A percentile compares a stretch with the other conserved stretches of the same genome.
Evolutionary conservation across 1,284 basidiomycete genomes (phyloP).

Genomic region (Termitomyces sp.): DNA sequence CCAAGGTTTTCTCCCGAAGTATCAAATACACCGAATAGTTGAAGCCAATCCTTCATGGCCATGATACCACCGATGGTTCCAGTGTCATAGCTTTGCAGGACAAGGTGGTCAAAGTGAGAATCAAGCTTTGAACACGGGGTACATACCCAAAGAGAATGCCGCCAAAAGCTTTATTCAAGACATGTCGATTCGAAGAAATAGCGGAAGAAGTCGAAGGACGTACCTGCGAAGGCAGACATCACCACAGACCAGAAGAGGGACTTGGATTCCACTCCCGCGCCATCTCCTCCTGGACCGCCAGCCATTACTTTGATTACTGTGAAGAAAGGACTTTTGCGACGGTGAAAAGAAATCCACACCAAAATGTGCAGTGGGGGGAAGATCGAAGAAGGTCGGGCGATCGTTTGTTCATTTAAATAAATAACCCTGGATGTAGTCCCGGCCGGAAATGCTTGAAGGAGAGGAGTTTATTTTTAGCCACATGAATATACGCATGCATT

Average conservation of each 20-base stretch:
- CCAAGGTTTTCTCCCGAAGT: slow-evolving; percentile 4
- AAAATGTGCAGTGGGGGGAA: slow-evolving; percentile 5
- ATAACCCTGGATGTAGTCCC: slow-evolving; percentile 1
- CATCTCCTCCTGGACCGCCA: slow-evolving; percentile 27
- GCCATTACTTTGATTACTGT: slow-evolving; percentile 19
- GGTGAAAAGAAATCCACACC: neutral
- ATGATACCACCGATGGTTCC: slow-evolving; percentile 29
- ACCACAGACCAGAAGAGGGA: slow-evolving; percentile 27
- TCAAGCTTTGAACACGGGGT: neutral
- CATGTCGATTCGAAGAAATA: neutral
- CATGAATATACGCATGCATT: neutral
- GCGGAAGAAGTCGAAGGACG: slow-evolving; percentile 2
- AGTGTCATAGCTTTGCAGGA: slow-evolving; percentile 24
- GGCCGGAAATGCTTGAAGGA: neutral
- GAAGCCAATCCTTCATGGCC: slow-evolving; percentile 26
- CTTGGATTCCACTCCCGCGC: slow-evolving; percentile 21
- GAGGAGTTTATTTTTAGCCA: slow-evolving; percentile 4
- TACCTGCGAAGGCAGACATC: slow-evolving; percentile 29
- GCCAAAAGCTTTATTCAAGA: slow-evolving; percentile 48
- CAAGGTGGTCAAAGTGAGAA: slow-evolving; percentile 2
- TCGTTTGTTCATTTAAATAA: slow-evolving; percentile 3
- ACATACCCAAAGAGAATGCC: slow-evolving; percentile 61
- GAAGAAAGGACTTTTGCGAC: neutral
- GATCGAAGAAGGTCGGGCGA: neutral
- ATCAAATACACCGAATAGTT: slow-evolving; percentile 22